These are phyloP conservation scores for Alternaria novae-zelandiae DNA, from an alignment of 2,329 filamentous ascomycete species.

Conservation along the genomic window DNA sequence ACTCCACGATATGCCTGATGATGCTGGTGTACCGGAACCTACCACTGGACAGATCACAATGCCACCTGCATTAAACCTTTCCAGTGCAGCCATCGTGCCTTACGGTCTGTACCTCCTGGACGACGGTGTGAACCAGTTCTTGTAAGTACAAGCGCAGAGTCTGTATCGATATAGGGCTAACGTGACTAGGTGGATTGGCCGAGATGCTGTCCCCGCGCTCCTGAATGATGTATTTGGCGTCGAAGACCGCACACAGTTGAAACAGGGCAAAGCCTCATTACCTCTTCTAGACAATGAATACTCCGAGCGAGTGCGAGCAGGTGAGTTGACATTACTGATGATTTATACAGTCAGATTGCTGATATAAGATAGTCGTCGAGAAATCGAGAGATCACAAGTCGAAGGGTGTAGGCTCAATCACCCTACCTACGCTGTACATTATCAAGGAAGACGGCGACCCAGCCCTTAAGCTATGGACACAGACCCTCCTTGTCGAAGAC, in stretches of 20 bases:
- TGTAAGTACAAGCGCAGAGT: slow-evolving; percentile 48
- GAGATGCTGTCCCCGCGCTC: slow-evolving; percentile 89
- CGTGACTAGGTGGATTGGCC: slow-evolving; percentile 74
- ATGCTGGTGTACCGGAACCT: slow-evolving; percentile 82
- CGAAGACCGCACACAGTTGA: slow-evolving; percentile 80
- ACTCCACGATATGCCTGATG: slow-evolving; percentile 84
- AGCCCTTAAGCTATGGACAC: slow-evolving; percentile 92
- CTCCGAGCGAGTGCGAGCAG: slow-evolving; percentile 81
- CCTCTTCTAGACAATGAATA: slow-evolving; percentile 94
- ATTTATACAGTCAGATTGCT: neutral
- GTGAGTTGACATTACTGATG: slow-evolving; percentile 6
- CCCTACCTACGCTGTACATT: slow-evolving; percentile 90
- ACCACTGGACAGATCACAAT: slow-evolving; percentile 88
- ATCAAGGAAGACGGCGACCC: slow-evolving; percentile 96
- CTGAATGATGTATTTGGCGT: slow-evolving; percentile 90
- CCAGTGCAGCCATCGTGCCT: slow-evolving; percentile 83
- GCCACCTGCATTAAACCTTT: slow-evolving; percentile 83
- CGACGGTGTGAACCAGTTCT: slow-evolving; percentile 95
- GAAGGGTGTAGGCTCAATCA: slow-evolving; percentile 89
- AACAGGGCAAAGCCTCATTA: slow-evolving; percentile 87
- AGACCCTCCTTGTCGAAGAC: slow-evolving; percentile 94
- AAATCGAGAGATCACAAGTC: slow-evolving; percentile 90
- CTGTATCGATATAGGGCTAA: slow-evolving; percentile 1
- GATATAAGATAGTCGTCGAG: slow-evolving; percentile 71
- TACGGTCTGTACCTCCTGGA: slow-evolving; percentile 97